A percentile compares a stretch with the other conserved stretches of the same genome.
These are phyloP conservation scores for Thozetella sp. DNA, from an alignment of 495 filamentous ascomycete species.

Conservation along the genomic window DNA sequence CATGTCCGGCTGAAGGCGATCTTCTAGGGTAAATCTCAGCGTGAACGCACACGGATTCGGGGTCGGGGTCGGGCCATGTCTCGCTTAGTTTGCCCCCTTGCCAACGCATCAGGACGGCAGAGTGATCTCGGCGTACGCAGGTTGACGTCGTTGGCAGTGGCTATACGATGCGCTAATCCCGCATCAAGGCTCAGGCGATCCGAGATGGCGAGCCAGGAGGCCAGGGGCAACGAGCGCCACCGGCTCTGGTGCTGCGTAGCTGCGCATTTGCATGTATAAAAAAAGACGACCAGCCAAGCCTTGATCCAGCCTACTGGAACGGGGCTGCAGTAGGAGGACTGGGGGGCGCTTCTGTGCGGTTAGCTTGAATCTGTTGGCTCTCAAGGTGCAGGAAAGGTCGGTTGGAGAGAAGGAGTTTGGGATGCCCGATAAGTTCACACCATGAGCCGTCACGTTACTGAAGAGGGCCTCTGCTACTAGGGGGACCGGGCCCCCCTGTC, in stretches of 20 bases:
- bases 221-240: not conserved
- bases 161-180: not conserved
- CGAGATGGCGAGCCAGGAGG: not conserved
- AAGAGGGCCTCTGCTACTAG: constrained; percentile 34
- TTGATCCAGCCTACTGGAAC: not conserved
- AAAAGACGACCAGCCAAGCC: not conserved
- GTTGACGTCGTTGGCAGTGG: not conserved
- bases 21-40: not conserved
- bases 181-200: not conserved
- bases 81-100: not conserved
- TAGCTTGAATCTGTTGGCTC: not conserved
- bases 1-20: not conserved
- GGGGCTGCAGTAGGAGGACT: not conserved
- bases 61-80: no score
- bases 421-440: constrained; percentile 32
- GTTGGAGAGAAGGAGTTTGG: constrained; percentile 1
- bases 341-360: not conserved
- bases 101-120: not conserved
- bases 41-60: no score
- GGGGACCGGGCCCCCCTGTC: constrained; percentile 27
- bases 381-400: not conserved
- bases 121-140: not conserved
- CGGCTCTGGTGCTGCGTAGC: not conserved
- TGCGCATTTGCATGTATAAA: not conserved
- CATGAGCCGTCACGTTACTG: constrained; percentile 42